Evolutionary conservation across 495 filamentous ascomycete genomes (phyloP).

Genomic region (Penicillium subrubescens): DNA sequence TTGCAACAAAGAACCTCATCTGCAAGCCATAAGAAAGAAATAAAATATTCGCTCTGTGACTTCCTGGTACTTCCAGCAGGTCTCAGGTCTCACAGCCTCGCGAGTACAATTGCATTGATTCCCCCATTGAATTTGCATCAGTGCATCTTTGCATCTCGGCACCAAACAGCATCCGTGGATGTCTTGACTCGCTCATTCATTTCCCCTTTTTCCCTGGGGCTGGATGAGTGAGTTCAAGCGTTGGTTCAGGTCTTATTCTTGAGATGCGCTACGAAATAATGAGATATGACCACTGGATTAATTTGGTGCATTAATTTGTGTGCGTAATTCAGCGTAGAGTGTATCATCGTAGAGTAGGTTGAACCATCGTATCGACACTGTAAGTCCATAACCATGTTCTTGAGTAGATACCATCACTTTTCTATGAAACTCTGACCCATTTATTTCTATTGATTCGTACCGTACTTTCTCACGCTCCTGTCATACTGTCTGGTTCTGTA

Average conservation of each 20-base stretch:
- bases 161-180: conserved; percentile 20
- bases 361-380: background rate
- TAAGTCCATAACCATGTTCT: no score
- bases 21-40: conserved; percentile 24
- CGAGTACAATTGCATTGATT: conserved; percentile 2
- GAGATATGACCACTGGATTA: conserved; percentile 12
- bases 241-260: background rate
- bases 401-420: no score
- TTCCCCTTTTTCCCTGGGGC: background rate
- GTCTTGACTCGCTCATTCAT: background rate
- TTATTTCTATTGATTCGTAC: no score
- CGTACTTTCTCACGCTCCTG: no score
- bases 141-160: conserved; percentile 11
- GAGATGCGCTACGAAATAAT: conserved; percentile 8
- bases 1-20: conserved; percentile 4
- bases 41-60: conserved; percentile 12
- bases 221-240: background rate
- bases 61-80: background rate
- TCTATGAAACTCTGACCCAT: no score
- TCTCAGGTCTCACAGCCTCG: conserved; percentile 6
- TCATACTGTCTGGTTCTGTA: no score
- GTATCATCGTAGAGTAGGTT: background rate
- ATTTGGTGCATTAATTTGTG: background rate
- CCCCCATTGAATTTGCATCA: conserved; percentile 3
- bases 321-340: background rate